Base-by-base conservation (phyloP, 2,329 filamentous ascomycete species). In the Leptographium lundbergii region DNA sequence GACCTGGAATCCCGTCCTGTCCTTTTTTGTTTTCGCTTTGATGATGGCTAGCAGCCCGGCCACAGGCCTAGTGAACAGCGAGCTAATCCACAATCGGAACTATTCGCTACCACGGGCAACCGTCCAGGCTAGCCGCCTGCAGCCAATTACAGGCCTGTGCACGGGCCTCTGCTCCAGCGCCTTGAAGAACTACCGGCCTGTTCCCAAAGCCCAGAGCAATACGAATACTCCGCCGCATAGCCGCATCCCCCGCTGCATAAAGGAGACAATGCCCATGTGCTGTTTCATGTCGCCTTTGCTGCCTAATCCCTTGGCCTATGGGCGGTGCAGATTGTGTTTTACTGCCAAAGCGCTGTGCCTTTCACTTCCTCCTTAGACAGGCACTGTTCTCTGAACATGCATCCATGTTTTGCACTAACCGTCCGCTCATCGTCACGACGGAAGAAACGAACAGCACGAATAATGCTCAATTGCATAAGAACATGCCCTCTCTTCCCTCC, bases 41-140 rank as follows among this genome's bases (percentile, higher is more conserved):
- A 39, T 52, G 9, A 50, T 50, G 50, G 14, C 54, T 50, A 27
- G 6, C 54, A 56, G 22, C 22, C 36, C 17, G 52, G 54, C 22
- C 54, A 42, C 39, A 39, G 11, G 36, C 54, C 24, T 32, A 27
- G 17, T 29, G 36, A 47, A 5, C 5, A 24, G 9, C 3, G 25
- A 5, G 55, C 55, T 57, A 57, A n/a, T 2, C 55, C 22, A 3
- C 3, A 24, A 32, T 50, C 2, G 55, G 57, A 27, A 13, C 3
- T 19, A 9, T 22, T 51, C 25, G 50, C 50, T 54, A 45, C 57
- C 57, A 54, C 50, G 50, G 57, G 57, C 57, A 58, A 58, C 57
- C 57, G 39, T 39, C 25, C 57, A 27, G 24, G 17, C 47, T 25
- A 25, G 11, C n/a, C 52, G 52, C 19, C 29, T 54, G 25, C 32